These are phyloP conservation scores for Yueomyces sp. DNA, from an alignment of 805 yeast genomes.

Conservation along the genomic window DNA sequence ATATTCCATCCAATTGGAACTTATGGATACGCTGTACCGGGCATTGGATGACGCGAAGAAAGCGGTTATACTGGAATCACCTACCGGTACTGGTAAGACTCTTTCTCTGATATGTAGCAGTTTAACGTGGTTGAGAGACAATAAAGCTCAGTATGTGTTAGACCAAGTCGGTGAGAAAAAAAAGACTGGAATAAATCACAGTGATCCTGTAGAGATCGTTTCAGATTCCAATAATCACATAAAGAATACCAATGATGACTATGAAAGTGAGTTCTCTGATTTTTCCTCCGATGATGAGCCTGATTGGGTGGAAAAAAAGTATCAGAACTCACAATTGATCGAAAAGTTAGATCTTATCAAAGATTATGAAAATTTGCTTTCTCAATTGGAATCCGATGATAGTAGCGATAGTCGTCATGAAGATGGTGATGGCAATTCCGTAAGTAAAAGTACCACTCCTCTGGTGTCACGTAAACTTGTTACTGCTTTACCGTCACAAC, in stretches of 20 bases:
- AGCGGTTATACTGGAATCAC: conserved; percentile 78
- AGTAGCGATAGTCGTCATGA: background rate
- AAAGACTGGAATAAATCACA: background rate
- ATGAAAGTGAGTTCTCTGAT: conserved; percentile 24
- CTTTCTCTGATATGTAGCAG: conserved; percentile 75
- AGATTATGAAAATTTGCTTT: conserved; percentile 26
- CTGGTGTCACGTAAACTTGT: background rate
- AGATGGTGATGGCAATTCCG: no score
- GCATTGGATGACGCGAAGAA: conserved; percentile 38
- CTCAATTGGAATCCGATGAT: background rate
- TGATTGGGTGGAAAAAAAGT: conserved; percentile 46
- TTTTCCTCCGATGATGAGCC: conserved; percentile 39
- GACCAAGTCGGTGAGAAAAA: conserved; percentile 5
- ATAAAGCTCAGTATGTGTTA: conserved; percentile 21
- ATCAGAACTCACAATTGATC: conserved; percentile 16
- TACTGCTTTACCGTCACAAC: background rate
- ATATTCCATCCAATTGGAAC: conserved; percentile 59
- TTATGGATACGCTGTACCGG: conserved; percentile 66
- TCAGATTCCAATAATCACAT: no score
- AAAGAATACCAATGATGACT: conserved; percentile 5
- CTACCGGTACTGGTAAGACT: conserved; percentile 93
- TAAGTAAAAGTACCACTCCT: no score
- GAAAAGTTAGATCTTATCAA: conserved; percentile 14
- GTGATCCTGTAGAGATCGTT: no score
- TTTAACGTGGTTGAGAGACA: conserved; percentile 65